Base-by-base conservation (phyloP, 208 protist genomes). In the Paratrypanosoma confusum region DNA sequence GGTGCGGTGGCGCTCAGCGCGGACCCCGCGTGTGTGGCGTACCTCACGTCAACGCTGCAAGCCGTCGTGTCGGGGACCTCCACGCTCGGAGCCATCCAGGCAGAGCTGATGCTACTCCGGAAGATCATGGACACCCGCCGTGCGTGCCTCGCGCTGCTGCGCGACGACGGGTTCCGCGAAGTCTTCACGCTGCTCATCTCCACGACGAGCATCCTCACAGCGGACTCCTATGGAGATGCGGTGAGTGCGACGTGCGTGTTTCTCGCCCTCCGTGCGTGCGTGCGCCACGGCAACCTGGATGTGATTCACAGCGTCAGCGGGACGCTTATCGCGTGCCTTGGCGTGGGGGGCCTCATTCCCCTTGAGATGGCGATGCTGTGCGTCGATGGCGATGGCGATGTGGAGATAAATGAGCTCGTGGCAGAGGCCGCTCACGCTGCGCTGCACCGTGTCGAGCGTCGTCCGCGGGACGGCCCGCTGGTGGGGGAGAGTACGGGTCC, bases 291-390 rank as follows among this genome's bases (percentile, higher is more conserved):
- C 18, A 18, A 22, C 39, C 17, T 28, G 24, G 44, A 53, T 10
- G 26, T 72, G 16, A 35, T 75, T 20, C 48, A 63, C 36, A 66
- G 75, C 18, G 34, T 61, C 20, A 46, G 46, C 18, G 72, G 76
- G 45, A 53, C 53, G 3, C 33, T 81, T n/a, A 29, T 76, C 17
- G 8, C 57, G 11, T 21, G 63, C 10, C 39, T 58, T 34, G 21
- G 33, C 0, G 45, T 65, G 10, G 72, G 72, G 16, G 54, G 40
- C n/a, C 57, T 50, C 4, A 27, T 71, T 27, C 52, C 60, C n/a
- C 39, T 70, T 27, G 72, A 81, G 52, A 71, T 81, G 62, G 71
- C 59, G 63, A 40, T 71, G 11, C 52, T 72, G 38, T 16, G 13
- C 3, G 23, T n/a, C 24, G 7, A 20, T 52, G 7, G 17, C 37